Evolutionary conservation across 768 basidiomycete species (phyloP).

Genomic region (Lactarius pseudohatsudake): DNA sequence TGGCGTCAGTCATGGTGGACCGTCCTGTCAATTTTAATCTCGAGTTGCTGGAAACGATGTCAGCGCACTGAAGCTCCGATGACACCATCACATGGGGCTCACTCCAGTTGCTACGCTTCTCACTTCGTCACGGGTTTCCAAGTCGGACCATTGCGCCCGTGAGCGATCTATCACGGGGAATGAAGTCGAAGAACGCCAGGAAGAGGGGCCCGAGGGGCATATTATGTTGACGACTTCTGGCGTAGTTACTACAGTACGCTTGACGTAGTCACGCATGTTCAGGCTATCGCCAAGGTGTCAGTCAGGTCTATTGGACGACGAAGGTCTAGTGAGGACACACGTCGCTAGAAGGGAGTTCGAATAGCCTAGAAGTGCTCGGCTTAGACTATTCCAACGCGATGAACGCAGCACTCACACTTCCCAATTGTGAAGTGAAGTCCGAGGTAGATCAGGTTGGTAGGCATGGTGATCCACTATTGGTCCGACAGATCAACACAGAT

Average conservation of each 20-base stretch:
- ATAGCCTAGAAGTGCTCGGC: conserved; percentile 10
- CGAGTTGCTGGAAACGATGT: conserved; percentile 3
- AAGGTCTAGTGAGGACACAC: conserved; percentile 8
- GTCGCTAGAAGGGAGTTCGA: conserved; percentile 24
- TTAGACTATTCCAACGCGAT: not conserved
- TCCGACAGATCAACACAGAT: not conserved
- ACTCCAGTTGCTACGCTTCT: not conserved
- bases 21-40: conserved; percentile 18
- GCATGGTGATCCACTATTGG: conserved; percentile 20
- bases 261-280: conserved; percentile 27
- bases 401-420: conserved; percentile 12
- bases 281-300: conserved; percentile 9
- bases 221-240: conserved; percentile 4
- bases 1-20: conserved; percentile 7
- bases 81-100: not conserved
- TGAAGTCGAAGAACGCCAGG: not conserved
- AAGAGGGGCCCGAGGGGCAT: not conserved
- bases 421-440: conserved; percentile 24
- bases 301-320: not conserved
- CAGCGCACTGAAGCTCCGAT: not conserved
- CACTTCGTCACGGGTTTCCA: conserved; percentile 5
- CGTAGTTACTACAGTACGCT: not conserved
- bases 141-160: not conserved
- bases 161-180: not conserved
- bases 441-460: conserved; percentile 16